Conservation (phyloP, 495 filamentous ascomycete species). For the Trichoderma erinaceum region DNA sequence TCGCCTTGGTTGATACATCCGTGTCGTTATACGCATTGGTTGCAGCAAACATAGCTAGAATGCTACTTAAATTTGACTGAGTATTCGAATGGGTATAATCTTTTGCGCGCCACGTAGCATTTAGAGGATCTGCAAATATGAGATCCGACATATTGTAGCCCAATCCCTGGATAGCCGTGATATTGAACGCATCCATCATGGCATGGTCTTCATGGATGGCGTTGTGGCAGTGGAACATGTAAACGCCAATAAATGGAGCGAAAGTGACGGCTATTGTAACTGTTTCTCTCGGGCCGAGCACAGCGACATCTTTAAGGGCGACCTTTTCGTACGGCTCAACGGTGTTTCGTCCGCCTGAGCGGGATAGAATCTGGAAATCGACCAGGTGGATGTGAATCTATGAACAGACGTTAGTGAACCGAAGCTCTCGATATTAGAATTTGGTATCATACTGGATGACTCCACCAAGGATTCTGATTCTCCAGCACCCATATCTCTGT, state of each 20-base stretch:
- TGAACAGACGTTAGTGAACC: background rate
- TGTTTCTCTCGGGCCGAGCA: slow-evolving; percentile 41
- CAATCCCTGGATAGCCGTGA: slow-evolving; percentile 39
- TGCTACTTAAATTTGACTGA: background rate
- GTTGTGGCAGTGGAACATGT: slow-evolving; percentile 56
- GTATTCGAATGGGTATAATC: background rate
- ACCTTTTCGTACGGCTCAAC: slow-evolving; percentile 44
- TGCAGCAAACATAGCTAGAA: background rate
- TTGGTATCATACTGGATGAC: slow-evolving; percentile 31
- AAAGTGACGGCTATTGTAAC: slow-evolving; percentile 45
- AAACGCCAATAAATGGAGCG: slow-evolving; percentile 48
- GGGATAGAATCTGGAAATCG: slow-evolving; percentile 47
- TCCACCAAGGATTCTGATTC: slow-evolving; percentile 42
- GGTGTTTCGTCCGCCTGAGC: slow-evolving; percentile 31
- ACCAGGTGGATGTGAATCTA: slow-evolving; percentile 53
- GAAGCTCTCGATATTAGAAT: background rate
- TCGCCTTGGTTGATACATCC: background rate
- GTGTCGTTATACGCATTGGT: background rate
- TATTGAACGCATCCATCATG: slow-evolving; percentile 58
- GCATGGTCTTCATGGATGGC: slow-evolving; percentile 55
- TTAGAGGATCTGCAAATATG: slow-evolving; percentile 16
- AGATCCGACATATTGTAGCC: slow-evolving; percentile 33
- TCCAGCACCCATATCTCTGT: slow-evolving; percentile 47
- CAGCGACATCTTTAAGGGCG: slow-evolving; percentile 49
- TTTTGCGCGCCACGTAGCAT: background rate